Evolutionary conservation across 192 early-diverging fungal species (phyloP).

Genomic region (Oehlia diaphana): DNA sequence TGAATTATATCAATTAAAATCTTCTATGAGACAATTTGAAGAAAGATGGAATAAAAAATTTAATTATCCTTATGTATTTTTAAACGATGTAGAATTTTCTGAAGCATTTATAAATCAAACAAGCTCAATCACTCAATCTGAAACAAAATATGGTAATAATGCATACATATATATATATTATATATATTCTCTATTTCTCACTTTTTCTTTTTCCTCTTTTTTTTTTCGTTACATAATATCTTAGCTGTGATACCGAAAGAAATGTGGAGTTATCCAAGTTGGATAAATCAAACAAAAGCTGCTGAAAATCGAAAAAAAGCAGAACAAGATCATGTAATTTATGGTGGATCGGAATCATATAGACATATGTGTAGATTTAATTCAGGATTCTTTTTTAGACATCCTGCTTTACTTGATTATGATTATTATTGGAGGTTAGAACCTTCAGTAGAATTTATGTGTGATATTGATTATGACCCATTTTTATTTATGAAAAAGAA

Average conservation of each 20-base stretch:
- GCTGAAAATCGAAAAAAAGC: constrained; percentile 57
- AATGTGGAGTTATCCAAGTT: constrained; percentile 76
- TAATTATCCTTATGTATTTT: constrained; percentile 82
- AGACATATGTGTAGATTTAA: constrained; percentile 88
- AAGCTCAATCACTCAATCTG: constrained; percentile 33
- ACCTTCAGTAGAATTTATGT: constrained; percentile 76
- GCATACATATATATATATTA: too few species aligned
- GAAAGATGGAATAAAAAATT: constrained; percentile 70
- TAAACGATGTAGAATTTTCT: constrained; percentile 77
- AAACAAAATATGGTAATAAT: constrained; percentile 22
- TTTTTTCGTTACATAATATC: background rate
- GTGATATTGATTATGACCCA: constrained; percentile 80
- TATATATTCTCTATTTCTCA: too few species aligned
- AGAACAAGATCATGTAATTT: constrained; percentile 59
- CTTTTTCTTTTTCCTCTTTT: too few species aligned
- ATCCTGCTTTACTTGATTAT: constrained; percentile 64
- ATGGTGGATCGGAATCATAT: constrained; percentile 76
- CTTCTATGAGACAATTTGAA: constrained; percentile 70
- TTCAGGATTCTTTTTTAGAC: constrained; percentile 78
- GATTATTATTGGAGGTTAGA: constrained; percentile 89
- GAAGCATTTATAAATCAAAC: constrained; percentile 66
- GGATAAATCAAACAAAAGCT: constrained; percentile 68
- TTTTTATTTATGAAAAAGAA: constrained; percentile 76
- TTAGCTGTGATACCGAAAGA: constrained; percentile 65
- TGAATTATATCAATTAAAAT: constrained; percentile 64